A percentile compares a stretch with the other conserved stretches of the same genome.
Conservation (phyloP, 148 eudicot genomes). For the Mesembryanthemum crystallinum region DNA sequence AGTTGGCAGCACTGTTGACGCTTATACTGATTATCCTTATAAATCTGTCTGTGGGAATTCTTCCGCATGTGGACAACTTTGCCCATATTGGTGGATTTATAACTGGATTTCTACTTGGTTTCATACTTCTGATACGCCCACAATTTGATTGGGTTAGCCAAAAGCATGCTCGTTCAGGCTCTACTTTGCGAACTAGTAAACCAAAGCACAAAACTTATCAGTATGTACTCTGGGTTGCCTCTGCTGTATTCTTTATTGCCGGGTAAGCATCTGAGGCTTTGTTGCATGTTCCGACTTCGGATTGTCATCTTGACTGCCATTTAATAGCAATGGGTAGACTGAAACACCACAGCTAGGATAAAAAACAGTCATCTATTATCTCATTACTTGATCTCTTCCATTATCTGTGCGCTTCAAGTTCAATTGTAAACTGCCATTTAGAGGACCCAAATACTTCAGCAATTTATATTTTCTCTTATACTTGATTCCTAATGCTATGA, state of each 20-base stretch:
- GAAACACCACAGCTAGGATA: neutral
- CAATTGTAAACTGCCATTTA: no score
- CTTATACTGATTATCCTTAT: slow-evolving; percentile 61
- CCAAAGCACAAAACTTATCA: slow-evolving; percentile 76
- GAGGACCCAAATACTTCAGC: neutral
- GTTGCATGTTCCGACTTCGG: neutral
- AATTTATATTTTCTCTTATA: no score
- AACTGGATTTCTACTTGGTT: slow-evolving; percentile 85
- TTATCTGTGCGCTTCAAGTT: neutral
- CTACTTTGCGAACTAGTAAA: slow-evolving; percentile 24
- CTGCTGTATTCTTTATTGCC: slow-evolving; percentile 37
- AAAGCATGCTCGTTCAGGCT: slow-evolving; percentile 39
- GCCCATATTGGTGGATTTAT: slow-evolving; percentile 89
- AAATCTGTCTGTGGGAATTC: slow-evolving; percentile 74
- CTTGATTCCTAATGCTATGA: neutral
- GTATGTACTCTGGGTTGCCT: slow-evolving; percentile 36
- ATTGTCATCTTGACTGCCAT: neutral
- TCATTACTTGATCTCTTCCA: neutral
- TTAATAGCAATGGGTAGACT: neutral
- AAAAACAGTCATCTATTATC: neutral
- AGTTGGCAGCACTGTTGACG: slow-evolving; percentile 59
- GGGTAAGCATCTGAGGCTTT: slow-evolving; percentile 48
- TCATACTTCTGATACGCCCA: slow-evolving; percentile 69
- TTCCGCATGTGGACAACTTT: slow-evolving; percentile 92
- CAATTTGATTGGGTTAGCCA: slow-evolving; percentile 74